Evolutionary conservation across 768 basidiomycete genomes (phyloP).

Genomic region (Clavaria fumosa): DNA sequence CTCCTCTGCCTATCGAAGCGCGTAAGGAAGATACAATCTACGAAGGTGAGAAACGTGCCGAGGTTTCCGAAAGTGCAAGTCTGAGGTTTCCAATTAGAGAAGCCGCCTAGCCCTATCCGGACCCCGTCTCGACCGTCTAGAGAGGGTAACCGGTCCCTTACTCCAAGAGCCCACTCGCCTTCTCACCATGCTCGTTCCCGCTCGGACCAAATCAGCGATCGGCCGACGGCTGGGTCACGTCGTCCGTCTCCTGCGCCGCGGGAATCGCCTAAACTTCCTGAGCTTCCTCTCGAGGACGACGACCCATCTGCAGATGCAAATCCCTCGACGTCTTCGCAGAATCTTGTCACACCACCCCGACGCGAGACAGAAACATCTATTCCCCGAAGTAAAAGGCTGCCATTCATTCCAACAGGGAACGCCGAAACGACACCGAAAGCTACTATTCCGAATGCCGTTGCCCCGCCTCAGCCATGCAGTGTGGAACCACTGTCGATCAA

Average conservation of each 20-base stretch:
- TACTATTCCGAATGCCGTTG: slow-evolving; percentile 16
- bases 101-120: slow-evolving; percentile 37
- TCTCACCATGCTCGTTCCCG: slow-evolving; percentile 26
- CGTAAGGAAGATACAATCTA: slow-evolving; percentile 56
- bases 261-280: slow-evolving; percentile 23
- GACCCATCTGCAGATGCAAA: slow-evolving; percentile 29
- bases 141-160: slow-evolving; percentile 26
- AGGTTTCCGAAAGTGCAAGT: background rate
- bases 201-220: slow-evolving; percentile 36
- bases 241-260: slow-evolving; percentile 55
- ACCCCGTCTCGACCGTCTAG: slow-evolving; percentile 40
- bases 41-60: slow-evolving; percentile 40
- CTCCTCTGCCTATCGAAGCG: slow-evolving; percentile 26
- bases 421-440: slow-evolving; percentile 39
- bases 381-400: slow-evolving; percentile 58
- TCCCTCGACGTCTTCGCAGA: slow-evolving; percentile 8
- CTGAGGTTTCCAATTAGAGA: slow-evolving; percentile 28
- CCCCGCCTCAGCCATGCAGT: slow-evolving; percentile 25
- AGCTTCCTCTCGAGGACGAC: slow-evolving; percentile 31
- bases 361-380: slow-evolving; percentile 31
- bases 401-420: slow-evolving; percentile 40
- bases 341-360: slow-evolving; percentile 15
- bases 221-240: slow-evolving; percentile 59
- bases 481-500: slow-evolving; percentile 75
- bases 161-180: slow-evolving; percentile 32